phyloP scores from a whole-genome alignment of 1,284 basidiomycete species.

The Athelia sp. region DNA sequence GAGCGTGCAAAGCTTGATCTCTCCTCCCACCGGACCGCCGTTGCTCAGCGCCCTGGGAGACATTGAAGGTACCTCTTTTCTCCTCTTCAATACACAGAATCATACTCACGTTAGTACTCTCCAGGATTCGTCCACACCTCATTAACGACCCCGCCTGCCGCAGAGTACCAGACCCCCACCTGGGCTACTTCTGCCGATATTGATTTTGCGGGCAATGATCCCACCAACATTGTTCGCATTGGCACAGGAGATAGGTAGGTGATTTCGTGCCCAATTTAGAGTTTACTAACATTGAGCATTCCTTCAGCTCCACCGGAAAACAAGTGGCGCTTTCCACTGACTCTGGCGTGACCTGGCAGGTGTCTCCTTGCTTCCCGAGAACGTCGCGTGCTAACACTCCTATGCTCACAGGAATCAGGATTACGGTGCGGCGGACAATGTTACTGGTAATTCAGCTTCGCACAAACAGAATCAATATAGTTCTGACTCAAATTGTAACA shows the following conservation, averaged over 20 bases:
- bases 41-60: conserved; percentile 59
- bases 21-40: conserved; percentile 39
- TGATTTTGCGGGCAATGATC: conserved; percentile 54
- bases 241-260: conserved; percentile 33
- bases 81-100: not conserved
- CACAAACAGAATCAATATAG: too few relatives aligned
- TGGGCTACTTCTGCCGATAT: conserved; percentile 50
- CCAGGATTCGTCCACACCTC: conserved; percentile 46
- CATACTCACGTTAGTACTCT: not conserved
- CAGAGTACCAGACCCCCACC: conserved; percentile 39
- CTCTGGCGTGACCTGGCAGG: conserved; percentile 46
- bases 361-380: not conserved
- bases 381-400: too few relatives aligned
- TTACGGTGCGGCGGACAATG: conserved; percentile 47
- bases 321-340: conserved; percentile 54
- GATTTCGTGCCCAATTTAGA: conserved; percentile 21
- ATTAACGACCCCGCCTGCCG: conserved; percentile 39
- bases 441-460: conserved; percentile 14
- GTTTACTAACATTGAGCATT: not conserved
- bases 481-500: conserved; percentile 23
- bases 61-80: conserved; percentile 36
- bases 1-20: conserved; percentile 48
- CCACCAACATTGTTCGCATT: conserved; percentile 48
- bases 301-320: conserved; percentile 35
- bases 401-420: conserved; percentile 16